phyloP scores from a whole-genome alignment of 192 early-diverging fungal species.

The Chytriomyces sp. region DNA sequence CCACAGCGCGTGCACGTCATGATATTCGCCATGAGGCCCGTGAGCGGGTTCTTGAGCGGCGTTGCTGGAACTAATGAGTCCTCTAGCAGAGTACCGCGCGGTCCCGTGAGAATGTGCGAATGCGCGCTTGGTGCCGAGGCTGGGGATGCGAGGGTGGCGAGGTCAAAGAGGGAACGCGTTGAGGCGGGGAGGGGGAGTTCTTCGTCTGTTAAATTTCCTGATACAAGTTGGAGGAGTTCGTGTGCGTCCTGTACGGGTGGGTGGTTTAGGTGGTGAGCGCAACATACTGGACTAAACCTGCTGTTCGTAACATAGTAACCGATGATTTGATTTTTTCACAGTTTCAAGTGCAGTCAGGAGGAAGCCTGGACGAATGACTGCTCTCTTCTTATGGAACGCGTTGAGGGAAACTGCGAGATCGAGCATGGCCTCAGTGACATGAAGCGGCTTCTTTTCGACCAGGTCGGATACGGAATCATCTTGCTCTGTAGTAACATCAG shows the following conservation, averaged over 20 bases:
- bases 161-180: conserved; percentile 10
- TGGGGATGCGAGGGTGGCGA: neutral
- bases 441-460: conserved; percentile 8
- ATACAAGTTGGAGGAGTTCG: conserved; percentile 82
- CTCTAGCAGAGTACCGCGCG: neutral
- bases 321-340: conserved; percentile 32
- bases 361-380: conserved; percentile 27
- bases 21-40: conserved; percentile 72
- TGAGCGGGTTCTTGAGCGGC: conserved; percentile 64
- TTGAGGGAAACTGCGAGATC: conserved; percentile 36
- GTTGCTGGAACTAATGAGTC: too few relatives aligned
- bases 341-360: conserved; percentile 39
- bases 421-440: conserved; percentile 30
- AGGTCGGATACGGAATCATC: neutral
- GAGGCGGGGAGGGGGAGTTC: conserved; percentile 29
- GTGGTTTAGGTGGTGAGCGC: neutral
- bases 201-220: conserved; percentile 70
- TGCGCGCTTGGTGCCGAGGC: neutral
- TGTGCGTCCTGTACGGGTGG: conserved; percentile 75
- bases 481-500: neutral
- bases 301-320: conserved; percentile 49
- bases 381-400: neutral
- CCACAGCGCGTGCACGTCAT: conserved; percentile 80
- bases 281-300: conserved; percentile 24
- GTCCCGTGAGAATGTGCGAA: neutral